phyloP scores from a whole-genome alignment of 768 basidiomycete species.

The Podaxis sp. region DNA sequence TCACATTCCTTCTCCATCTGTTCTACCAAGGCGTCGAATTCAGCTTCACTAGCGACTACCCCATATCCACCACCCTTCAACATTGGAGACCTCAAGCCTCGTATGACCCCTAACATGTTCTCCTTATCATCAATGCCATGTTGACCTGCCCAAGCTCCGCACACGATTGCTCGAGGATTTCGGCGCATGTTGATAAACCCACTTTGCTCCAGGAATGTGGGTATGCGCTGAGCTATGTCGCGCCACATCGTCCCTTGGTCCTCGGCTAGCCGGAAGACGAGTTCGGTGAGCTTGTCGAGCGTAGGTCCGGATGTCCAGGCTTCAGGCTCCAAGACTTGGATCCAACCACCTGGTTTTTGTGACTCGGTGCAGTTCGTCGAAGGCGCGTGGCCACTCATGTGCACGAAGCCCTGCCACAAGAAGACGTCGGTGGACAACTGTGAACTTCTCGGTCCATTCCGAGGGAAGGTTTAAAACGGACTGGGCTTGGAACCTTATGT shows the following conservation, averaged over 20 bases:
- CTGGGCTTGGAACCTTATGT: constrained; percentile 1
- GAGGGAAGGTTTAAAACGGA: constrained; percentile 3
- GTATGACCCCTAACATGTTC: neutral
- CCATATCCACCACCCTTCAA: constrained; percentile 1
- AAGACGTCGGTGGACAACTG: constrained; percentile 9
- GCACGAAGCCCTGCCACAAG: neutral
- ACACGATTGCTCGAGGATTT: neutral
- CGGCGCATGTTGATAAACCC: neutral
- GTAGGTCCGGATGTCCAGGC: constrained; percentile 2
- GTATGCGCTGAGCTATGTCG: neutral
- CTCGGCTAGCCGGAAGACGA: constrained; percentile 1
- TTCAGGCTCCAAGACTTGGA: neutral
- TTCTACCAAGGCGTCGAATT: neutral
- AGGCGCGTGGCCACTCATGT: constrained; percentile 4
- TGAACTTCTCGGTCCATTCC: constrained; percentile 9
- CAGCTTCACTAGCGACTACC: neutral
- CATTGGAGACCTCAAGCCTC: neutral
- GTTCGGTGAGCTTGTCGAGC: neutral
- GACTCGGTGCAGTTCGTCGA: constrained; percentile 6
- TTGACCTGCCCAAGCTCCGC: neutral
- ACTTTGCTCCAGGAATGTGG: neutral
- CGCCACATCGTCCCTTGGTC: constrained; percentile 1
- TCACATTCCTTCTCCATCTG: constrained; percentile 2
- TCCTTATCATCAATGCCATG: constrained; percentile 3
- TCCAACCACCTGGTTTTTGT: constrained; percentile 4